Conservation (phyloP, 805 yeast genomes). For the Candida pseudoglaebosa region DNA sequence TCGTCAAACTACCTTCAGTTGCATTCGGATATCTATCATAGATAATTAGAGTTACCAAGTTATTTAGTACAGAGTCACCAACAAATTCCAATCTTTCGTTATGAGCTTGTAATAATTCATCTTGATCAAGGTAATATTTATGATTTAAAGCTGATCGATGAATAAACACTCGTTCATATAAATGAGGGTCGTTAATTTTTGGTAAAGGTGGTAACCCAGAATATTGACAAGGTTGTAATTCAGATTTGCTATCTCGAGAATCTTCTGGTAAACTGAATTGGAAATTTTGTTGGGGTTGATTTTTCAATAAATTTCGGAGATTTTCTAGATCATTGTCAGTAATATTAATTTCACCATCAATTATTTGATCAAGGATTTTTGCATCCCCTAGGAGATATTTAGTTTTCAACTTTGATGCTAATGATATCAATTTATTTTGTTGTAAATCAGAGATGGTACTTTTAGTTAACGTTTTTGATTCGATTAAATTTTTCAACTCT, state of each 20-base stretch:
- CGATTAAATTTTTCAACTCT: slow-evolving; percentile 32
- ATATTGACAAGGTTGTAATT: background rate
- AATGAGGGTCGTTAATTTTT: slow-evolving; percentile 50
- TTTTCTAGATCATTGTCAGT: slow-evolving; percentile 12
- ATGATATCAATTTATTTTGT: slow-evolving; percentile 49
- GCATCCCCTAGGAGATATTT: slow-evolving; percentile 46
- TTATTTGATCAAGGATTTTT: slow-evolving; percentile 53
- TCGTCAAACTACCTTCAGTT: slow-evolving; percentile 78
- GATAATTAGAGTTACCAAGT: slow-evolving; percentile 64
- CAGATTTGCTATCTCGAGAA: no score
- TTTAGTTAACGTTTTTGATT: slow-evolving; percentile 29
- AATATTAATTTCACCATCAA: slow-evolving; percentile 33
- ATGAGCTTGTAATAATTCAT: slow-evolving; percentile 58
- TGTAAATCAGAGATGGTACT: slow-evolving; percentile 48
- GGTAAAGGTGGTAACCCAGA: slow-evolving; percentile 60
- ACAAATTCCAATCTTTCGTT: slow-evolving; percentile 87
- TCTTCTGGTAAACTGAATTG: background rate
- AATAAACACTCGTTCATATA: slow-evolving; percentile 69
- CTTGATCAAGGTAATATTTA: slow-evolving; percentile 50
- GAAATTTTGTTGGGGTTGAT: no score
- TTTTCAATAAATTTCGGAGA: background rate
- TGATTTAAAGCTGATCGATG: slow-evolving; percentile 72
- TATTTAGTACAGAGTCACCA: slow-evolving; percentile 83
- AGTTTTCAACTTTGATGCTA: slow-evolving; percentile 60
- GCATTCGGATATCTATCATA: slow-evolving; percentile 64